phyloP scores from a whole-genome alignment of 2,329 filamentous ascomycete species.

The Xylaria sp. region DNA sequence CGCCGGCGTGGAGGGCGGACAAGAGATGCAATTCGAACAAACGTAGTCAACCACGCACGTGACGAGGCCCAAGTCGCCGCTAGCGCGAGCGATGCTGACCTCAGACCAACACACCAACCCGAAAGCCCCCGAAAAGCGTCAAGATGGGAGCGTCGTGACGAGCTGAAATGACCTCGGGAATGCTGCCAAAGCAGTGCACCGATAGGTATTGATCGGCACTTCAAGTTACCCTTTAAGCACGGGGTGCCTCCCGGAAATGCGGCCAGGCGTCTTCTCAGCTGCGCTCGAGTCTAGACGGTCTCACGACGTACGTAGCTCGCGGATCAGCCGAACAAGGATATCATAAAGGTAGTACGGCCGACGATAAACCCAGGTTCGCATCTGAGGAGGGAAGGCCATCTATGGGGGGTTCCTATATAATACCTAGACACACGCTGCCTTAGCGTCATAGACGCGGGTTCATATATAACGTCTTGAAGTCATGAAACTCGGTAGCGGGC shows the following conservation, averaged over 20 bases:
- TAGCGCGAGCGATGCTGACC: conserved; percentile 8
- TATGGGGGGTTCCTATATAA: background rate
- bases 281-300: background rate
- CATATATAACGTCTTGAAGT: conserved; percentile 18
- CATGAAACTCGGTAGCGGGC: conserved; percentile 14
- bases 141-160: background rate
- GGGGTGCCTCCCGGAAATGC: background rate
- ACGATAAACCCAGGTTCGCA: conserved; percentile 1
- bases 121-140: background rate
- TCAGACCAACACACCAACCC: conserved; percentile 4
- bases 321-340: background rate
- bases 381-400: background rate
- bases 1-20: conserved; percentile 6
- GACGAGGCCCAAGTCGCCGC: conserved; percentile 12
- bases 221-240: background rate
- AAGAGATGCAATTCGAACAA: background rate
- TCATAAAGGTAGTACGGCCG: background rate
- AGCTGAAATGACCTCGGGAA: background rate
- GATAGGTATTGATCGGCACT: conserved; percentile 1
- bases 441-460: conserved; percentile 12
- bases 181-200: background rate
- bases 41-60: conserved; percentile 2
- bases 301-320: conserved; percentile 5
- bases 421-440: conserved; percentile 12
- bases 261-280: conserved; percentile 7